Base-by-base conservation (phyloP, 148 eudicot species). In the Rhododendron henanense region DNA sequence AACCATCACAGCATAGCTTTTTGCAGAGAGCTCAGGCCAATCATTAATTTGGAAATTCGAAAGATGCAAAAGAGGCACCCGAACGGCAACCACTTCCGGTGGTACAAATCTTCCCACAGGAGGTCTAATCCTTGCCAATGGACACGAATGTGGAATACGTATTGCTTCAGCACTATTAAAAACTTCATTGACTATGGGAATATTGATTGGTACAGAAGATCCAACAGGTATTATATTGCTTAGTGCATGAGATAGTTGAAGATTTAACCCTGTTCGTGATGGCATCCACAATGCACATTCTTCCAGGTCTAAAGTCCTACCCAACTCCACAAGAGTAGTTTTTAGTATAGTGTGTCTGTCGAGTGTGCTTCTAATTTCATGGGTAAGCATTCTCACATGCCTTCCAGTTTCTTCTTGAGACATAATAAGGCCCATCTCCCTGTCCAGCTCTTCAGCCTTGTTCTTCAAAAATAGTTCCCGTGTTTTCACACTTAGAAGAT, bases 201-300 rank as follows among this genome's bases (percentile, higher is more conserved):
- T 91, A 85, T 92, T 90, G 55, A 91, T 91, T 19, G 95, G 90
- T 74, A 96, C 94, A 37, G 93, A 91, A 14, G 92, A 96, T 47
- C 98, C 98, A 71, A 93, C 89, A 7, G 92, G 94, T 84, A 92
- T 92, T 51, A 91, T 86, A 87, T 91, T 91, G 67, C 90, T 90
- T 37, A 96, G 86, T 10, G 95, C 88, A 86, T 96, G 91, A 74
- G 98, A 93, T 77, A 96, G 91, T 51, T 94, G 92, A 83, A 96
- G 88, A 80, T 90, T 86, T 84, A 86, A 74, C n/a, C 96, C 98
- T 33, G 93, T 91, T 88, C 88, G 94, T 79, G 95, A 90, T 28
- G 98, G 98, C 95, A 93, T 94, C 98, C 98, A 96, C 83, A 96
- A 79, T 18, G 96, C 94, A 87, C 98, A 96, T 82, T 96, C 98